Evolutionary conservation across 208 protist genomes (phyloP), one percentile per base, ranked within the genome.

Genomic region (Trypanosoma theileri): DNA sequence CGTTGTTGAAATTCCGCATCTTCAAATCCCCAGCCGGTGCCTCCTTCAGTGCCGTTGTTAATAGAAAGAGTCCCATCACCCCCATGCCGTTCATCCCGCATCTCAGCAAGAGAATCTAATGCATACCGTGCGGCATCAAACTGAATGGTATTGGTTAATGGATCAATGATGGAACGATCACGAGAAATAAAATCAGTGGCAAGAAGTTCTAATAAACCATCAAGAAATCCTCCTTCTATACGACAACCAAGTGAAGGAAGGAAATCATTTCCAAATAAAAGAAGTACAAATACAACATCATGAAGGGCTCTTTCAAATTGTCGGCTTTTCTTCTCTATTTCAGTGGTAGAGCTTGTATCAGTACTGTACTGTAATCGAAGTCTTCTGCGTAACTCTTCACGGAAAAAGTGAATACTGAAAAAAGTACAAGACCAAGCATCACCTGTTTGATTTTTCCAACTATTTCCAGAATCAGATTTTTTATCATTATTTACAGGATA

Each of bases 181-280:
- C 90, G 87, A 0, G 87, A 85, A 65, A 96, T 81, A 58, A 96
- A 93, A 64, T 96, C 82, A 6, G 79, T 83, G n/a, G 84, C 79
- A 24, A 96, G 81, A 3, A 93, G 71, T 45, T 69, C 65, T 12
- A 98, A 75, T 1, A 99, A 73, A 24, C 77, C 71, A 70, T 99
- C 97, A 12, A 99, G 77, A 19, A 94, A 97, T 61, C 95, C 94
- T 54, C 98, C 88, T 54, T 89, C 75, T 51, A 99, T 99, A 59
- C 84, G 84, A 21, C 98, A 90, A 7, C 99, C 80, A 22, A 92
- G 76, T 4, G 98, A 94, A 4, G 98, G 98, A 35, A 99, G 77
- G 71, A 99, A 99, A 80, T 99, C 98, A 80, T 99, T 99, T 28
- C 98, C 98, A 67, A 98, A 97, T 64, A 99, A 93, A 56, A 99